Percentiles rank a stretch among this genome's conserved stretches.
phyloP scores from a whole-genome alignment of 2,329 filamentous ascomycete species.

The Stagonosporopsis vannaccii region DNA sequence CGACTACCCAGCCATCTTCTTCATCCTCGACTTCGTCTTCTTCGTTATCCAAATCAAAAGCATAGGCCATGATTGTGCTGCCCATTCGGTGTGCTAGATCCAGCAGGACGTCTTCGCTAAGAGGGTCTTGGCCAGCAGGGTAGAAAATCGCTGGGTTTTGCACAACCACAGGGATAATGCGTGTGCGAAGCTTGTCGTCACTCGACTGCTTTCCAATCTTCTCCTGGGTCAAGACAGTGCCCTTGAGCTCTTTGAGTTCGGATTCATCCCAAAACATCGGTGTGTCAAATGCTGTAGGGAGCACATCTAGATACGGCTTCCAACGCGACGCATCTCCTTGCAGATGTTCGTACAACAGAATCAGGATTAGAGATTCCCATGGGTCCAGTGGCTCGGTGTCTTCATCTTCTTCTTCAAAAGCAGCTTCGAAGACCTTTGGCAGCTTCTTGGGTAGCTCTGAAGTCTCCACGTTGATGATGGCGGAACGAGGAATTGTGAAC shows the following conservation, averaged over 20 bases:
- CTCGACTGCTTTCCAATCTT: conserved; percentile 33
- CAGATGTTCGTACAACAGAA: conserved; percentile 32
- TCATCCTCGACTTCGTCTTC: conserved; percentile 27
- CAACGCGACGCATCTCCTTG: conserved; percentile 29
- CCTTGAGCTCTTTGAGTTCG: conserved; percentile 31
- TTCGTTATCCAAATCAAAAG: conserved; percentile 31
- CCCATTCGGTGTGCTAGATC: conserved; percentile 31
- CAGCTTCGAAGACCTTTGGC: conserved; percentile 25
- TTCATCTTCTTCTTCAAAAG: conserved; percentile 23
- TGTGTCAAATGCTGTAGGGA: conserved; percentile 31
- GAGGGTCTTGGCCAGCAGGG: neutral
- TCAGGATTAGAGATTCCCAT: conserved; percentile 31
- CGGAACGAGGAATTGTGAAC: conserved; percentile 30
- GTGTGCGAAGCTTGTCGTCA: conserved; percentile 25
- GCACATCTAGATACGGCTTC: conserved; percentile 34
- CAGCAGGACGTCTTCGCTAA: conserved; percentile 25
- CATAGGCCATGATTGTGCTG: conserved; percentile 35
- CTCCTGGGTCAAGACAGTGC: conserved; percentile 27
- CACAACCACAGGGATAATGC: conserved; percentile 25
- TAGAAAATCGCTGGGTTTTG: conserved; percentile 23
- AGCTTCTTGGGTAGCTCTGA: conserved; percentile 26
- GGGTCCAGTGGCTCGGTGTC: conserved; percentile 26
- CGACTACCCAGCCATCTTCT: conserved; percentile 35
- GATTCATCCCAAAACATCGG: conserved; percentile 31
- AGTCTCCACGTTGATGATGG: conserved; percentile 32